Conservation (phyloP, 2,329 filamentous ascomycete genomes). For the Pseudogymnoascus sp. region DNA sequence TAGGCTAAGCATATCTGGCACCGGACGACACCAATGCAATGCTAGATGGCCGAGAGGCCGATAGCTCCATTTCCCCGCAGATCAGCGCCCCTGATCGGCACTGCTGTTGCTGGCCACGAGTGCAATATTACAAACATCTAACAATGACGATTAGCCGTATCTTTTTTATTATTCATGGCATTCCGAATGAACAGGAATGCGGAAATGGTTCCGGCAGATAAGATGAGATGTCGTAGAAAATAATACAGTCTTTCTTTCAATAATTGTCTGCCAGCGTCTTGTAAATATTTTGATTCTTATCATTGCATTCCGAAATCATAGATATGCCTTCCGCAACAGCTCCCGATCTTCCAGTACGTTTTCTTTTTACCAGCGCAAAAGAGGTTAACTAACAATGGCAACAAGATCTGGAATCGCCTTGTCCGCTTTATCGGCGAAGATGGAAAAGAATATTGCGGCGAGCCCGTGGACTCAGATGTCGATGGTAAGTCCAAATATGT, state of each 20-base stretch:
- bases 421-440: conserved; percentile 24
- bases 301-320: not conserved
- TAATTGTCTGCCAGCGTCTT: not conserved
- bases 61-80: not conserved
- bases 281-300: not conserved
- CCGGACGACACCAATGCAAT: not conserved
- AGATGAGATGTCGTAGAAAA: not conserved
- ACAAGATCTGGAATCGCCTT: conserved; percentile 17
- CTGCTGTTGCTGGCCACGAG: not conserved
- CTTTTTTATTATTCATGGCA: not conserved
- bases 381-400: conserved; percentile 7
- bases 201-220: not conserved
- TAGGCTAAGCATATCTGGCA: not conserved
- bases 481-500: conserved; percentile 4
- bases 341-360: not conserved
- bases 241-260: not conserved
- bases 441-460: conserved; percentile 23
- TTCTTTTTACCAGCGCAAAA: not conserved
- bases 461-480: conserved; percentile 20
- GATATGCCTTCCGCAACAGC: not conserved
- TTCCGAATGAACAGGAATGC: not conserved
- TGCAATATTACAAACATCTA: not conserved
- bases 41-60: not conserved
- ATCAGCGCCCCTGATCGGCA: not conserved
- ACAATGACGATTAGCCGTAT: not conserved